phyloP scores from a whole-genome alignment of 495 filamentous ascomycete genomes.

The Clohesyomyces aquaticus region DNA sequence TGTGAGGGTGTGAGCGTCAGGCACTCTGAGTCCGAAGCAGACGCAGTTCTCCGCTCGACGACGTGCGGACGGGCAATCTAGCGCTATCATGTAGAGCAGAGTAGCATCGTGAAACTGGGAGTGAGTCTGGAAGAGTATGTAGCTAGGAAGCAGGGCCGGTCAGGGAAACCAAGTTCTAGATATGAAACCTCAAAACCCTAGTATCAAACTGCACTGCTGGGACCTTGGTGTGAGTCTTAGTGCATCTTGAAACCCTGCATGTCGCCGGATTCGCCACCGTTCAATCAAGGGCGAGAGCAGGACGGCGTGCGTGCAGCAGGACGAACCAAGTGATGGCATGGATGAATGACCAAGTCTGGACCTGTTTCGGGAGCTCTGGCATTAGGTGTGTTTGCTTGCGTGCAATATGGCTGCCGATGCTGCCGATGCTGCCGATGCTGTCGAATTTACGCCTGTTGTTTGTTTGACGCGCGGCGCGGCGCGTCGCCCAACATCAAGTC shows the following conservation, averaged over 20 bases:
- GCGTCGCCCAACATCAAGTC: conserved; percentile 35
- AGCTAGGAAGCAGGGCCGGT: no score
- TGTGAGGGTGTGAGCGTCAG: no score
- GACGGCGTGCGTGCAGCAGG: conserved; percentile 16
- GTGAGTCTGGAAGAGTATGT: background rate
- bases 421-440: no score
- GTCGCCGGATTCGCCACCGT: conserved; percentile 11
- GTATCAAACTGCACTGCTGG: no score
- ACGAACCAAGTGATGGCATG: conserved; percentile 29
- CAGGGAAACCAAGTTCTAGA: no score
- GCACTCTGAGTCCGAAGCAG: no score
- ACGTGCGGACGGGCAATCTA: background rate
- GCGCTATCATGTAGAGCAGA: background rate
- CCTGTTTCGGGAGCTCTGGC: conserved; percentile 12
- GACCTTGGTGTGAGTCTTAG: conserved; percentile 24
- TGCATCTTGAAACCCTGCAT: conserved; percentile 15
- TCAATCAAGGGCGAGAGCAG: conserved; percentile 24
- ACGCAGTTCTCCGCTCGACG: no score
- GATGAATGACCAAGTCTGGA: conserved; percentile 10
- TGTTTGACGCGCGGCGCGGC: conserved; percentile 42
- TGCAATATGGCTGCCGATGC: conserved; percentile 7
- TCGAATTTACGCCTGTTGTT: no score
- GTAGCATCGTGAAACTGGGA: background rate
- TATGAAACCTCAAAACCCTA: no score
- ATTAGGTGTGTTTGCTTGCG: conserved; percentile 34